These are phyloP conservation scores for Moelleriella libera DNA, from an alignment of 2,329 filamentous ascomycete species.

Conservation along the genomic window DNA sequence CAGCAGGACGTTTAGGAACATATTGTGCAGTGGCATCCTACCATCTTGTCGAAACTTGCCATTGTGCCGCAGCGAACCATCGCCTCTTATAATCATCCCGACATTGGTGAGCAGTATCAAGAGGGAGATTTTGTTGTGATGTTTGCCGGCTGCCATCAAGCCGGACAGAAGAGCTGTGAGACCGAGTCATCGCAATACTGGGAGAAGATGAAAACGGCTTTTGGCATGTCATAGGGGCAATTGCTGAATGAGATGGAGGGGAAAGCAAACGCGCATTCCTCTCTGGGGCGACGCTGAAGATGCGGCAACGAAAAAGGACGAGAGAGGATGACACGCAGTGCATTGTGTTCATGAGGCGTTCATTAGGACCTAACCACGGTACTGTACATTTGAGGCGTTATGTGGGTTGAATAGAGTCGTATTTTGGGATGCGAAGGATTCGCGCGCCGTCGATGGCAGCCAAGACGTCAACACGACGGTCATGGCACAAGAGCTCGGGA, in stretches of 20 bases:
- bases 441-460: background rate
- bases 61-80: constrained; percentile 76
- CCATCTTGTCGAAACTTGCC: constrained; percentile 77
- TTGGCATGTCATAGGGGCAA: constrained; percentile 9
- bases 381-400: constrained; percentile 3
- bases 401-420: constrained; percentile 4
- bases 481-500: too few relatives aligned
- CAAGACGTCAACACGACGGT: background rate
- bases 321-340: background rate
- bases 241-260: background rate
- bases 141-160: constrained; percentile 57
- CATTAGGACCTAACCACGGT: constrained; percentile 4
- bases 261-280: background rate
- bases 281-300: background rate
- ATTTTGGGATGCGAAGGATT: background rate
- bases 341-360: constrained; percentile 7
- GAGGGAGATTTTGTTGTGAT: constrained; percentile 76
- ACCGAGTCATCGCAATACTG: constrained; percentile 47
- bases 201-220: constrained; percentile 30
- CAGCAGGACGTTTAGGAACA: constrained; percentile 47
- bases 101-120: constrained; percentile 52
- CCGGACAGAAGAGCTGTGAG: constrained; percentile 48
- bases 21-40: constrained; percentile 92
- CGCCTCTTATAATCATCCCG: constrained; percentile 57
- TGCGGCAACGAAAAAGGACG: background rate